Base-by-base conservation (phyloP, 164 flowering plant genomes). In the Chimonanthus praecox region DNA sequence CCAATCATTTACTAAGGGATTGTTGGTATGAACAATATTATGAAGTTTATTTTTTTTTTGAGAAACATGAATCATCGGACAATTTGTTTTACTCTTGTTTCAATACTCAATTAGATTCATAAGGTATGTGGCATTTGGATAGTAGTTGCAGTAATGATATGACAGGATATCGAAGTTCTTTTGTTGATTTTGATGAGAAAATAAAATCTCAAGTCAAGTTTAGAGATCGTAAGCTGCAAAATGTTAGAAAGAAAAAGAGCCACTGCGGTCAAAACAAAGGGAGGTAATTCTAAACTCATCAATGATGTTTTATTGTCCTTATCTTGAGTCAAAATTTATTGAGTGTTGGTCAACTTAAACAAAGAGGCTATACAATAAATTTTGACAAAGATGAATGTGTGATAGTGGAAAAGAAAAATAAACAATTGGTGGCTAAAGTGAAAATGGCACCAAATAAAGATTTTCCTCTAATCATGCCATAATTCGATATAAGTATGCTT, bases 121-220 rank as follows among this genome's bases (percentile, higher is more conserved):
- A 49, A n/a, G 73, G 69, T 61, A 44, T 21, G 15, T 78, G 71
- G 81, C 69, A 74, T 47, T 18, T 71, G 61, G 78, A 75, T 74
- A 74, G 80, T 71, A 68, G 70, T 45, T 78, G 74, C 20, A 71
- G 67, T 9, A 68, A 50, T 45, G 72, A 78, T 50, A 71, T 78
- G 72, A 64, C 69, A n/a, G 47, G 72, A 18, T 66, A 78, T 67
- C 49, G 21, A n/a, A 71, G 45, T 2, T 58, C 5, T 7, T 71
- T 71, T 49, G 15, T 16, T 43, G n/a, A 15, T 0, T n/a, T 78
- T 64, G 78, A 68, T 69, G 77, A 74, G 33, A 47, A 65, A 16
- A 8, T 62, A 8, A 68, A 47, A n/a, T 76, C 69, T 6, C 49
- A 65, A 13, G 71, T 76, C 63, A 76, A 76, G 70, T 54, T 72